Conservation (phyloP, 768 basidiomycete species). For the Hebeloma cylindrosporum region DNA sequence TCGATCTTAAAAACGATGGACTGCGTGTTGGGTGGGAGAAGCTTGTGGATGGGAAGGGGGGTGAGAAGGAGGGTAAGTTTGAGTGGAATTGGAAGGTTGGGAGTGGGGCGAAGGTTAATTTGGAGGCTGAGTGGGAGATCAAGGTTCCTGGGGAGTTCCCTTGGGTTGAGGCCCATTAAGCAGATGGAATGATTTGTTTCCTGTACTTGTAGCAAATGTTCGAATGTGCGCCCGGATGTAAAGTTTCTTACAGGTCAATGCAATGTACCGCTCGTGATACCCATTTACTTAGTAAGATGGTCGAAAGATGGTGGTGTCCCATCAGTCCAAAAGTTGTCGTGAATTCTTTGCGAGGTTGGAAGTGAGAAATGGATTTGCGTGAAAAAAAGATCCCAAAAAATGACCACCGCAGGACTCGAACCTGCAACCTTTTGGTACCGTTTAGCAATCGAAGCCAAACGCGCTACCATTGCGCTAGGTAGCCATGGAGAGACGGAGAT, state of each 20-base stretch:
- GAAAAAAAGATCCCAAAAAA: slow-evolving; percentile 17
- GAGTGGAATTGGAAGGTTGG: slow-evolving; percentile 53
- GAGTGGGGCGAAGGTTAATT: slow-evolving; percentile 39
- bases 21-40: slow-evolving; percentile 37
- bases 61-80: slow-evolving; percentile 55
- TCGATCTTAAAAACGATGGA: slow-evolving; percentile 29
- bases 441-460: slow-evolving; percentile 86
- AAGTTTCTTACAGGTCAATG: too few species aligned
- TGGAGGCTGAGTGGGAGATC: slow-evolving; percentile 55
- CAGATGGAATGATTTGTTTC: too few species aligned
- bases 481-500: too few species aligned
- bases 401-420: slow-evolving; percentile 96
- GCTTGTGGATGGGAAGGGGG: slow-evolving; percentile 43
- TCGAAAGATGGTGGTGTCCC: too few species aligned
- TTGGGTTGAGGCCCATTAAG: slow-evolving; percentile 16
- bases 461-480: slow-evolving; percentile 95
- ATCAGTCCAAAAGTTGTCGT: too few species aligned
- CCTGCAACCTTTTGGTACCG: slow-evolving; percentile 93
- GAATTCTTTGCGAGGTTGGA: background rate
- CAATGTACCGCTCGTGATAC: too few species aligned
- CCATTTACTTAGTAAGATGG: too few species aligned
- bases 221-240: too few species aligned
- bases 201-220: too few species aligned
- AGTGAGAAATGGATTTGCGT: too few species aligned
- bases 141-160: slow-evolving; percentile 31